Percentiles rank a stretch among this genome's conserved stretches.
Evolutionary conservation across 768 basidiomycete species (phyloP).

Genomic region (Lactarius hengduanensis): DNA sequence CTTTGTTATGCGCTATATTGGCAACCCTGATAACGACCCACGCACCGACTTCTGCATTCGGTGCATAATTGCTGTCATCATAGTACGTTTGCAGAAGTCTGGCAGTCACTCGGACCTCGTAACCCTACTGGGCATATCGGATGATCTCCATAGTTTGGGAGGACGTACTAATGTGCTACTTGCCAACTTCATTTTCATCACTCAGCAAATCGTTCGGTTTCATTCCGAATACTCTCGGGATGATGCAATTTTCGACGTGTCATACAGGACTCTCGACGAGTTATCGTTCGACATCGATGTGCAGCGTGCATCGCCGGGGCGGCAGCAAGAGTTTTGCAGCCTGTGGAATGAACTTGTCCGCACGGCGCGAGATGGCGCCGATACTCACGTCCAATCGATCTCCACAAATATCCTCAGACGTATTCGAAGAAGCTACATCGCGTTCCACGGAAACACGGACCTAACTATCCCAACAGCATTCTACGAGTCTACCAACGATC

Average conservation of each 20-base stretch:
- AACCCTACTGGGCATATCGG: conserved; percentile 6
- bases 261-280: conserved; percentile 1
- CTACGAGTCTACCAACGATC: background rate
- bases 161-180: conserved; percentile 1
- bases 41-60: background rate
- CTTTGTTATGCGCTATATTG: background rate
- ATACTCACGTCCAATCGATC: background rate
- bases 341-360: conserved; percentile 12
- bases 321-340: conserved; percentile 9
- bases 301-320: background rate
- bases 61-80: conserved; percentile 6
- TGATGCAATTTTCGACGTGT: background rate
- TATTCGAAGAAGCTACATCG: conserved; percentile 1
- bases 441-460: conserved; percentile 1
- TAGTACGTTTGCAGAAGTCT: background rate
- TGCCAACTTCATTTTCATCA: conserved; percentile 4
- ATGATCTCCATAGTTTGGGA: background rate
- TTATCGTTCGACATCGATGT: background rate
- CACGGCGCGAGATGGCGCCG: background rate
- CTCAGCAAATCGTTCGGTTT: background rate
- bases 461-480: background rate
- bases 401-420: background rate
- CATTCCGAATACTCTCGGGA: background rate
- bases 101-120: conserved; percentile 1
- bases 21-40: background rate